Base-by-base conservation (phyloP, 2,329 filamentous ascomycete species). In the Aureobasidium zeae region DNA sequence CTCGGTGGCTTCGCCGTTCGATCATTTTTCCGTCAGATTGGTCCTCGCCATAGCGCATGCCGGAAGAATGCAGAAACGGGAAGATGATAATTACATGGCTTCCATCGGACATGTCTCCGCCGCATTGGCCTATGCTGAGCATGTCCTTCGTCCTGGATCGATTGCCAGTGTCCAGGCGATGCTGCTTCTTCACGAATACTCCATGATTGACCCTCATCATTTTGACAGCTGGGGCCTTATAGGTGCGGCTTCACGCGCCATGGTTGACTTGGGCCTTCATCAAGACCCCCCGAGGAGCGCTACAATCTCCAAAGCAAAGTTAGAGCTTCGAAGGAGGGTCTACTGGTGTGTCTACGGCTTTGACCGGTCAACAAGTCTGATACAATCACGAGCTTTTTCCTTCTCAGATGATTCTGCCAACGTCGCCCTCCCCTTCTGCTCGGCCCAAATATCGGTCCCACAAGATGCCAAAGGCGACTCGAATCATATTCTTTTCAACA, bases 141-240 rank as follows among this genome's bases (percentile, higher is more conserved):
- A 79, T 35, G 88, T 94, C 7, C 71, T 98, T 17, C 81, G 81
- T 53, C 89, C 89, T 0, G 89, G 89, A 15, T 86, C 86, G 44
- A 76, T 86, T 17, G 76, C 77, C 1, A 89, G 91, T 53, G 86
- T 96, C 12, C 88, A 94, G 60, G 87, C 87, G 0, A 71, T 96
- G 16, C 65, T 95, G 2, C 70, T 96, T 2, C 74, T 96, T 41
- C 87, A 86, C 0, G 79, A 94, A 54, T 96, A 94, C 60, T 81
- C 89, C 3, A 83, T 91, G 68, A 71, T 94, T 37, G 88, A 96
- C 54, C 88, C 89, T 2, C 77, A 81, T 30, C 86, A 93, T 57
- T 95, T 94, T 56, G 87, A 94, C 56, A 86, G 83, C 54, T 96
- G 91, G 88, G 88, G 91, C 51, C 65, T 95, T 49, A 84, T 95